phyloP scores from a whole-genome alignment of 2,329 filamentous ascomycete species.

The Coniochaeta sp. region DNA sequence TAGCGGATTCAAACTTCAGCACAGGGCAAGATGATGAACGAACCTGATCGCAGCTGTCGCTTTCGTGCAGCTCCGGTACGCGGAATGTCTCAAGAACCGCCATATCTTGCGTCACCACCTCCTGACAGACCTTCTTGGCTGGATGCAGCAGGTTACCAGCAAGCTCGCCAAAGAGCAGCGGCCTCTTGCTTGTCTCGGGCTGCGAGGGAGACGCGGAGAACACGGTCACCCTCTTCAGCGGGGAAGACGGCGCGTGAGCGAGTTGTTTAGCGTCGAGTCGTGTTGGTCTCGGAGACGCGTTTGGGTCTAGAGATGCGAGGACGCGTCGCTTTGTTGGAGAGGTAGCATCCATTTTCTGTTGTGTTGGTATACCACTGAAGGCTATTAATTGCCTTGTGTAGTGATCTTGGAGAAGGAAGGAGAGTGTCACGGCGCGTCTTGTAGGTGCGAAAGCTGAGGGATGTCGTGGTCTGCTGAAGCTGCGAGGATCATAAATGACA shows the following conservation, averaged over 20 bases:
- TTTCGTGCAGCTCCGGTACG: neutral
- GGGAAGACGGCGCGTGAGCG: constrained; percentile 2
- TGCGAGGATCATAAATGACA: neutral
- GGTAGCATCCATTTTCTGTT: constrained; percentile 10
- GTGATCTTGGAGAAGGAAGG: neutral
- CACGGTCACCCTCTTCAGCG: constrained; percentile 4
- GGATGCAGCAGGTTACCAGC: neutral
- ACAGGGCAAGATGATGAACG: neutral
- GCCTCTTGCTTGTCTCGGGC: neutral
- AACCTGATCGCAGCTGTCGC: neutral
- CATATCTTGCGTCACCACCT: neutral
- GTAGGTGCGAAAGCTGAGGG: neutral
- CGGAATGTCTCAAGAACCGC: neutral
- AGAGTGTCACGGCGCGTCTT: neutral
- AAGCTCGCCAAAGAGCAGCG: neutral
- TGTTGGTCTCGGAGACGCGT: constrained; percentile 25
- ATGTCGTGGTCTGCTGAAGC: neutral
- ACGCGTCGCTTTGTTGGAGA: constrained; percentile 39
- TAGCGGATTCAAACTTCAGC: neutral
- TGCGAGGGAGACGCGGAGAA: constrained; percentile 2
- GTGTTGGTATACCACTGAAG: neutral
- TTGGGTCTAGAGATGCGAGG: constrained; percentile 37
- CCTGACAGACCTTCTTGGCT: neutral
- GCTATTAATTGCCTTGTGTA: neutral
- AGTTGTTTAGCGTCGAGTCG: constrained; percentile 3